A percentile compares a stretch with the other conserved stretches of the same genome.
phyloP scores from a whole-genome alignment of 495 filamentous ascomycete genomes.

The Neurospora discreta region DNA sequence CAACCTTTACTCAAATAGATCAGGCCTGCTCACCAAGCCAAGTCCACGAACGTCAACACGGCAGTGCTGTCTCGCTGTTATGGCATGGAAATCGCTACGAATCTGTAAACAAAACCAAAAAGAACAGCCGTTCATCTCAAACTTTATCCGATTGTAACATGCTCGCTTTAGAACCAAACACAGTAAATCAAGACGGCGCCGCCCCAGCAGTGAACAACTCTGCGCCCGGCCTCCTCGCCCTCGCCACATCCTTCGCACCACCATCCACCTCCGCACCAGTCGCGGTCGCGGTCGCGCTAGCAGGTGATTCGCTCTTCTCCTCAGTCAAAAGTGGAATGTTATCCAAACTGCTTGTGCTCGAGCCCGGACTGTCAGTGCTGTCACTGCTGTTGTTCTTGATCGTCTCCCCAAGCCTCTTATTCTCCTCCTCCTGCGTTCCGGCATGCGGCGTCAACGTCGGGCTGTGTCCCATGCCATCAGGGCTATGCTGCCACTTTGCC shows the following conservation, averaged over 20 bases:
- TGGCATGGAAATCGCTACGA: background rate
- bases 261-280: slow-evolving; percentile 34
- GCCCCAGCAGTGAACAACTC: background rate
- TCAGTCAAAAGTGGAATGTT: slow-evolving; percentile 45
- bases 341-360: slow-evolving; percentile 31
- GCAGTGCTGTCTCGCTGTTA: background rate
- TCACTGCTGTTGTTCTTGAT: slow-evolving; percentile 4
- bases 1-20: background rate
- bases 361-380: background rate
- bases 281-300: slow-evolving; percentile 11
- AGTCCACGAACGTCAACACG: background rate
- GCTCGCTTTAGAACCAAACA: background rate
- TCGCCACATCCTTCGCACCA: slow-evolving; percentile 27
- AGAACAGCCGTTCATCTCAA: background rate
- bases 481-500: slow-evolving; percentile 66
- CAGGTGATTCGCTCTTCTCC: slow-evolving; percentile 12
- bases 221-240: slow-evolving; percentile 26
- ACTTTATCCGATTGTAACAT: background rate
- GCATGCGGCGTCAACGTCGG: slow-evolving; percentile 28
- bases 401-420: slow-evolving; percentile 13
- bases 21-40: background rate
- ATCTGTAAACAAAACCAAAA: background rate
- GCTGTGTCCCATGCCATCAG: slow-evolving; percentile 31
- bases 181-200: background rate
- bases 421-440: slow-evolving; percentile 4